Base-by-base conservation (phyloP, 1,139 yeast genomes). In the Blastobotrys arbuscula region DNA sequence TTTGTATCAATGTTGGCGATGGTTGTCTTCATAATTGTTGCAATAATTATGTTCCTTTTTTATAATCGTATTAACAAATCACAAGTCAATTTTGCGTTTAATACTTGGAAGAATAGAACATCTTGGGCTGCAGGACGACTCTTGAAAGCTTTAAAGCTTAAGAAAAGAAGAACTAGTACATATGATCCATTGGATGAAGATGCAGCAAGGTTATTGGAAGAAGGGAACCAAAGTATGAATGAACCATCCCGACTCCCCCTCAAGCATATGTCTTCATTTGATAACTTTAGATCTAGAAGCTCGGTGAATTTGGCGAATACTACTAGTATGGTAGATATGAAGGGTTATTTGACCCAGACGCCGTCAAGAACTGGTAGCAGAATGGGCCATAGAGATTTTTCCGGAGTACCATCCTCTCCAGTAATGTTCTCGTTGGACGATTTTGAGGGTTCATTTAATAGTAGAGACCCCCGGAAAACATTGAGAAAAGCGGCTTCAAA, bases 301-400 rank as follows among this genome's bases (percentile, higher is more conserved):
- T 36, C 39, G 13, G 10, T 36, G 20, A 35, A 36, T 16, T 44
- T 56, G 33, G 56, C 60, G 39, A 56, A 55, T 20, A 58, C 63
- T 18, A 59, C 64, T n/a, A 58, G 62, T 33, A 58, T 59, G 63
- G 49, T 59, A 33, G 63, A 60, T 41, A 42, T 60, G 42, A 58
- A 53, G 40, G 16, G 50, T 43, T 8, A 7, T n/a, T n/a, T 24
- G 18, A 21, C 24, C 19, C 23, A 28, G n/a, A n/a, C 16, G 8
- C 57, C 60, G 2, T 55, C 60, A 1, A 47, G 62, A 37, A 57
- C 53, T 12, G 52, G 54, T 46, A 54, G 58, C 45, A 49, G 61
- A 24, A 36, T 57, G 43, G 52, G 58, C 21, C 52, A 54, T 55
- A 44, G 57, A 9, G 42, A 37, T 3, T 13, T 19, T 37, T 3